A percentile compares a stretch with the other conserved stretches of the same genome.
Evolutionary conservation across 2,329 filamentous ascomycete species (phyloP).

Genomic region (Pyrenophora seminiperda): DNA sequence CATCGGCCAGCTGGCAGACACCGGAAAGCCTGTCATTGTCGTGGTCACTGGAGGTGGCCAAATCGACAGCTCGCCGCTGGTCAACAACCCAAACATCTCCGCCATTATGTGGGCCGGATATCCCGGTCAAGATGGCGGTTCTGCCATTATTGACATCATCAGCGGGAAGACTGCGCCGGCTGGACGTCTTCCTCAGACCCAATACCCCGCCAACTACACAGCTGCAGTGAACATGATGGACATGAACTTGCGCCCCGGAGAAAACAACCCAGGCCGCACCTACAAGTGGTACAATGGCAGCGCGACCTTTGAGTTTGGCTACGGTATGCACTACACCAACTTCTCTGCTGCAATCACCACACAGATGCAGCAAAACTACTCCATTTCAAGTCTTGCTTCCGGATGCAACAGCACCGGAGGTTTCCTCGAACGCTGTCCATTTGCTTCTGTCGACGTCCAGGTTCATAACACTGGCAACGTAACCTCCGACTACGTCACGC

Average conservation of each 20-base stretch:
- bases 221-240: conserved; percentile 60
- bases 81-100: conserved; percentile 55
- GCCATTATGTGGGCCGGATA: conserved; percentile 65
- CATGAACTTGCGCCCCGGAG: conserved; percentile 60
- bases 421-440: conserved; percentile 50
- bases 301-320: conserved; percentile 60
- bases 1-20: conserved; percentile 54
- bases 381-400: conserved; percentile 20
- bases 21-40: conserved; percentile 59
- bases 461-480: conserved; percentile 56
- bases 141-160: conserved; percentile 61
- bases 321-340: conserved; percentile 64
- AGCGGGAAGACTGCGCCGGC: conserved; percentile 60
- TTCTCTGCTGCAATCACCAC: conserved; percentile 48
- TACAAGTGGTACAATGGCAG: conserved; percentile 63
- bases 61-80: conserved; percentile 59
- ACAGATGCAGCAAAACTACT: conserved; percentile 18
- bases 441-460: conserved; percentile 48
- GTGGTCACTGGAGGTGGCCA: conserved; percentile 60
- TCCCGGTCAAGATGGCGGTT: conserved; percentile 65
- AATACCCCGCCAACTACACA: conserved; percentile 61
- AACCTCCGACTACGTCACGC: conserved; percentile 60
- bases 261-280: conserved; percentile 58
- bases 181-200: conserved; percentile 61
- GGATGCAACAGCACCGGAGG: conserved; percentile 45